Base-by-base conservation (phyloP, 2,329 filamentous ascomycete species). In the Thielaviopsis cerberus region DNA sequence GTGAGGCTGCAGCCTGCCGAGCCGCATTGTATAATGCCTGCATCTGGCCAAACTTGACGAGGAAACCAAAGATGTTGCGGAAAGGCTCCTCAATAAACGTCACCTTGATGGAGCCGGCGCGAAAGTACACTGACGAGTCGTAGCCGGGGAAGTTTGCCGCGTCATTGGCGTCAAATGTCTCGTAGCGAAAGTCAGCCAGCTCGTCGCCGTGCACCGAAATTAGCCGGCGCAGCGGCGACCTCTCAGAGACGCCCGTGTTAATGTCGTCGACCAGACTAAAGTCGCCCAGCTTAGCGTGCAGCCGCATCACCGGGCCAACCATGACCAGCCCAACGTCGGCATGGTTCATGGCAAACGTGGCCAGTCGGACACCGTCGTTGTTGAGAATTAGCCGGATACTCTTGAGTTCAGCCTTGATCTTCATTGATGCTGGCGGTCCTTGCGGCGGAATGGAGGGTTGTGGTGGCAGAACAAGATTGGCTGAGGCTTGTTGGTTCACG, bases 31-130 rank as follows among this genome's bases (percentile, higher is more conserved):
- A 98, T 57, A 98, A 86, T 23, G 92, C 91, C 70, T 98, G 92
- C 92, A 99, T 99, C 71, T 94, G 95, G 61, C 94, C 92, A 68
- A 99, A 99, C 66, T 98, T 98, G 68, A 99, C 89, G 51, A 94
- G 76, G 69, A 98, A 99, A 64, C 94, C 88, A 70, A 98, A 88
- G 63, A 99, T 97, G 71, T 97, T 97, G 56, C 92, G 82, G 74
- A 97, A 96, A 0, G 92, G 92, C 69, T 98, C 94, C 62, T 96
- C 91, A 3, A 97, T 73, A 68, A 99, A 98, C 68, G 96, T 97
- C 67, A 98, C 77, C 71, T 94, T 97, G 69, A 98, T 85, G 0
- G 92, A 98, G 1, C 92, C 92, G 20, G 92, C 91, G 37, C 91
- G 83, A 11, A 99, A 74, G 66, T 82, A 94, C 27, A 98, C 82